Evolutionary conservation across 805 yeast genomes (phyloP), one percentile per base, ranked within the genome.

Genomic region (Metschnikowia orientalis): DNA sequence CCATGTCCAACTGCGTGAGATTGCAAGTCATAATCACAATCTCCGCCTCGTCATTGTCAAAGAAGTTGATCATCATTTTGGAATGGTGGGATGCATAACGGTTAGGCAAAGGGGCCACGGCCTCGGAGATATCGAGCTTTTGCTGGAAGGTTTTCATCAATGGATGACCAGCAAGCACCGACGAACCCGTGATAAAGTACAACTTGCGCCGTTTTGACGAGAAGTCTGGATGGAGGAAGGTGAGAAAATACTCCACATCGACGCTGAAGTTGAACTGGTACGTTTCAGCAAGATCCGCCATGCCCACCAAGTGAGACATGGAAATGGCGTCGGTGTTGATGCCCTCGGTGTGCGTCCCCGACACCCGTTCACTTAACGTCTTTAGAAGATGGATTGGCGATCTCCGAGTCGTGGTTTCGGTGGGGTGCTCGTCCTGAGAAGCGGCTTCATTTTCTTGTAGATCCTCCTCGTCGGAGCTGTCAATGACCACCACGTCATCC

Each of bases 1-100:
- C 57, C 31, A 75, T 69, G 51, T 81, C 89, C 0, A 68, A 48
- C 21, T 53, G 52, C 1, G 79, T 75, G 34, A 79, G 50, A 51
- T 81, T 81, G 51, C 73, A 69, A 1, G 86, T 74, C 52, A 79
- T 73, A 15, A 81, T 57, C 14, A 73, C 74, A 0, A 81, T 52
- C 47, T 73, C 77, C 19, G 69, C 53, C 0, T 68, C 54, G 11
- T 57, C 59, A 40, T 73, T 73, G 2, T 50, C 50, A 45, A 63
- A 77, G 37, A 70, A 58, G 46, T 80, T 80, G 9, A 81, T 57
- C 66, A 81, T 75, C 71, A 81, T 57, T 49, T 81, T 81, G 1
- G 85, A 69, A 51, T 81, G 90, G 51, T 81, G 88, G 3, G 57
- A 55, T n/a, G 57, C 71, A 45, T 35, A 69, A 18, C 51, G 44